These are phyloP conservation scores for Cytospora chrysosperma DNA, from an alignment of 2,329 filamentous ascomycete species.

Conservation along the genomic window DNA sequence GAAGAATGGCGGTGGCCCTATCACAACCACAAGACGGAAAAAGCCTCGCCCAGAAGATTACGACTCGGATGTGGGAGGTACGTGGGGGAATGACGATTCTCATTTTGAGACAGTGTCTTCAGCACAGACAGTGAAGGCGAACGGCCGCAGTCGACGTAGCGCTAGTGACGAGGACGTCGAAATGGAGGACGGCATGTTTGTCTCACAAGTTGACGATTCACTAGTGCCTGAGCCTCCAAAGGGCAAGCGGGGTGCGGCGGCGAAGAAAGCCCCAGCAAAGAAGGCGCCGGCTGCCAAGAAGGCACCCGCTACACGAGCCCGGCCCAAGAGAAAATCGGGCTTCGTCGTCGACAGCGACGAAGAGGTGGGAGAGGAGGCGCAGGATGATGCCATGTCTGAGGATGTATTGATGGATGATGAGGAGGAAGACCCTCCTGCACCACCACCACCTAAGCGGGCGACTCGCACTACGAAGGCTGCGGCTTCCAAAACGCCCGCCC, in stretches of 20 bases:
- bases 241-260: conserved; percentile 31
- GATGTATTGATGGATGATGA: conserved; percentile 37
- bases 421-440: conserved; percentile 36
- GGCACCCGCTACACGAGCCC: conserved; percentile 41
- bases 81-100: conserved; percentile 77
- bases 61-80: conserved; percentile 87
- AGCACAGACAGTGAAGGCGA: conserved; percentile 12
- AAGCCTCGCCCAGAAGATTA: conserved; percentile 78
- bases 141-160: conserved; percentile 38
- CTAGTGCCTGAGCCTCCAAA: conserved; percentile 47
- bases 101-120: conserved; percentile 45
- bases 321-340: conserved; percentile 42
- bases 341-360: conserved; percentile 40
- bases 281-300: conserved; percentile 37
- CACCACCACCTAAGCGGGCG: conserved; percentile 40
- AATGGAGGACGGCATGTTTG: conserved; percentile 41
- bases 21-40: conserved; percentile 53
- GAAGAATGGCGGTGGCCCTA: conserved; percentile 48
- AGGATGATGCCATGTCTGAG: conserved; percentile 26
- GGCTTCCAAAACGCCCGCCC: conserved; percentile 32
- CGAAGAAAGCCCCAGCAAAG: conserved; percentile 31
- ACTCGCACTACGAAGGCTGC: conserved; percentile 26
- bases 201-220: conserved; percentile 25
- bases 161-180: conserved; percentile 51
- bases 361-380: conserved; percentile 30